Evolutionary conservation across 306 rosid species (phyloP), one percentile per base, ranked within the genome.

Genomic region (Cucurbita argyrosperma): DNA sequence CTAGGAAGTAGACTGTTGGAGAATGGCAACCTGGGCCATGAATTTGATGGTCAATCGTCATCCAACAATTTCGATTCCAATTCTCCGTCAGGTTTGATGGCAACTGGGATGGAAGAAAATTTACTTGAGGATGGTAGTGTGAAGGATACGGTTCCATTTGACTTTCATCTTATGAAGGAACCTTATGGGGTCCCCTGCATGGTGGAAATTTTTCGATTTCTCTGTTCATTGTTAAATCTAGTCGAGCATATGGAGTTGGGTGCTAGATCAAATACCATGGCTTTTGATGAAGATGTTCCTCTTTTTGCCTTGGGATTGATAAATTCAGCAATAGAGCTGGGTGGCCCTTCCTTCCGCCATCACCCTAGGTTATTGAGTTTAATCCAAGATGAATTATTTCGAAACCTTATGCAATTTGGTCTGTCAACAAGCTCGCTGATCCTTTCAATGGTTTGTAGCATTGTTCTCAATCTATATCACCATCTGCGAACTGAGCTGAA

Each of bases 161-260:
- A 89, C 73, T 59, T 79, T 74, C 97, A 88, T 82, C 88, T 85
- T 30, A 89, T 88, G 96, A 87, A 88, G 63, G 98, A 87, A 80
- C 99, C 97, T 13, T 94, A 86, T 59, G 99, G 99, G 70, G 97
- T 89, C 68, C 92, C 99, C 58, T 91, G 99, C 89, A 95, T 95
- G 99, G 92, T 95, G 85, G 97, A 95, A 83, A 89, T 89, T 80
- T 91, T 95, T 81, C 89, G 88, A 78, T 91, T 89, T 77, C 86
- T 95, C 51, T 95, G 99, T 76, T 88, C 96, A 79, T 82, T 89
- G 87, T 83, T 91, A 80, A 89, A 88, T 87, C 84, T 86, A 84
- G 85, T 84, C 42, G 96, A 94, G 89, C 82, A 88, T 79, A 80
- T 78, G 69, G 97, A 85, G 75, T 75, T 85, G 77, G 96, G 86